Conservation (phyloP, 2,329 filamentous ascomycete genomes). For the Calonectria honghensis region DNA sequence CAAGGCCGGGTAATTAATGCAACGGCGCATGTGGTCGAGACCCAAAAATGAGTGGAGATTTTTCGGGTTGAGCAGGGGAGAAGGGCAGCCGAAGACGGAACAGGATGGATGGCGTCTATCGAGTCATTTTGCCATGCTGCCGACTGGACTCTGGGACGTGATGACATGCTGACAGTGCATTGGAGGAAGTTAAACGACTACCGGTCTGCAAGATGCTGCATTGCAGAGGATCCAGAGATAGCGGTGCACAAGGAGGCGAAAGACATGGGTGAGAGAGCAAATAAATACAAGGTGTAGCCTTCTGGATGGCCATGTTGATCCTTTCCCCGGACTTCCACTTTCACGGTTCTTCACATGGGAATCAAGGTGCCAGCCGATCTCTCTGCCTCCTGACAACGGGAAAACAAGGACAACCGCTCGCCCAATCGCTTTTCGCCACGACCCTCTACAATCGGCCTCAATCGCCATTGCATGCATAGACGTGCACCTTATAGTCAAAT, state of each 20-base stretch:
- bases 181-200: constrained; percentile 17
- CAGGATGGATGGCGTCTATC: constrained; percentile 32
- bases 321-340: not conserved
- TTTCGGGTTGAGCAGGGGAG: constrained; percentile 19
- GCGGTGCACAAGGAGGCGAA: not conserved
- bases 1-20: constrained; percentile 16
- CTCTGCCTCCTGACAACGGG: not conserved
- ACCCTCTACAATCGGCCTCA: constrained; percentile 19
- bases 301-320: not conserved
- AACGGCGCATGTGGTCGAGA: constrained; percentile 23
- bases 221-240: constrained; percentile 3
- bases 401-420: constrained; percentile 7
- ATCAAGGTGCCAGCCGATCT: not conserved
- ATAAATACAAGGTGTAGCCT: not conserved
- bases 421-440: constrained; percentile 11
- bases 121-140: constrained; percentile 48
- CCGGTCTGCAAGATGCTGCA: constrained; percentile 9
- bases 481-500: not conserved
- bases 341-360: constrained; percentile 12
- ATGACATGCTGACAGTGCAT: constrained; percentile 25
- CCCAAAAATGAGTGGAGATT: not conserved
- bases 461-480: constrained; percentile 10
- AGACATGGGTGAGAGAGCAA: constrained; percentile 10
- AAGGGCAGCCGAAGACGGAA: constrained; percentile 53
- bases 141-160: not conserved